Evolutionary conservation across 768 basidiomycete genomes (phyloP).

Genomic region (Exidia glandulosa): DNA sequence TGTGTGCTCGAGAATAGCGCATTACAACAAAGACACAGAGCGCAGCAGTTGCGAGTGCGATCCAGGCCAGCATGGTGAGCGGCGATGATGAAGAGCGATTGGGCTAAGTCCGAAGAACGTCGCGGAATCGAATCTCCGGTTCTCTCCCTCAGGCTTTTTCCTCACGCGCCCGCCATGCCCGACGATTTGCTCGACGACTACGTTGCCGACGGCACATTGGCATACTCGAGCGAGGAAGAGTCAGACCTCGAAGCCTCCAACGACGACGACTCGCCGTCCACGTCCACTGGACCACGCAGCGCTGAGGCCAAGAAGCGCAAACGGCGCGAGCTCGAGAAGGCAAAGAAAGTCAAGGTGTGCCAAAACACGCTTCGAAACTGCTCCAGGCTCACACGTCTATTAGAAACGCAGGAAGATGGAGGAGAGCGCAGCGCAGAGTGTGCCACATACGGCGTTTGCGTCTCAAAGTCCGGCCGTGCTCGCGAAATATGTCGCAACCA

Average conservation of each 20-base stretch:
- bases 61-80: too few species aligned
- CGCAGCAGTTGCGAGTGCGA: too few species aligned
- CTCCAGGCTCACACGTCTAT: background rate
- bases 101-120: conserved; percentile 2
- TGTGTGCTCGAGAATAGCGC: too few species aligned
- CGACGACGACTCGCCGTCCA: conserved; percentile 27
- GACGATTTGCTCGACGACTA: conserved; percentile 85
- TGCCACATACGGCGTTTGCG: conserved; percentile 36
- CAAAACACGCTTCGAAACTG: background rate
- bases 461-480: conserved; percentile 45
- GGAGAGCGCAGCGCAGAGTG: conserved; percentile 19
- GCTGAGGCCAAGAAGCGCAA: conserved; percentile 53
- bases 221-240: conserved; percentile 49
- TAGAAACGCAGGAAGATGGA: conserved; percentile 61
- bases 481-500: conserved; percentile 49
- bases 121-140: background rate
- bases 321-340: conserved; percentile 61
- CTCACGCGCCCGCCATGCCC: conserved; percentile 8
- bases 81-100: conserved; percentile 1
- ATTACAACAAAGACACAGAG: too few species aligned
- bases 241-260: conserved; percentile 9
- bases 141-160: background rate
- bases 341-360: conserved; percentile 56
- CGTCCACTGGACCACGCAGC: conserved; percentile 10
- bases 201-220: conserved; percentile 55